A percentile compares a stretch with the other conserved stretches of the same genome.
Conservation (phyloP, 2,329 filamentous ascomycete genomes). For the Penicillium sp. region DNA sequence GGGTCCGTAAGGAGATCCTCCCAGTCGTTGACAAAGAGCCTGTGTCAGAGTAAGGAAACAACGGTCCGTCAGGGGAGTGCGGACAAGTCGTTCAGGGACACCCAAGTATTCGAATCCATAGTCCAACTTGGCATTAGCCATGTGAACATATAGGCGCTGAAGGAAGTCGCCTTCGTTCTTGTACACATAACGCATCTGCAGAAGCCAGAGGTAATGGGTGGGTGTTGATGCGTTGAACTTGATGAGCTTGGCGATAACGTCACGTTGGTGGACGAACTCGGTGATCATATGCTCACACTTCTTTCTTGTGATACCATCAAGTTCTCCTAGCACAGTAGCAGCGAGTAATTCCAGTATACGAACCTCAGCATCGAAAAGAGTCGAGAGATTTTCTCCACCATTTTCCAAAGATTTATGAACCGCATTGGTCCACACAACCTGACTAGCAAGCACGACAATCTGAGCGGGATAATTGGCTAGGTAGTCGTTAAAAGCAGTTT, state of each 20-base stretch:
- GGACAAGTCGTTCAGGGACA: constrained; percentile 90
- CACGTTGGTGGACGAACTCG: constrained; percentile 96
- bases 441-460: constrained; percentile 89
- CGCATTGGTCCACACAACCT: constrained; percentile 87
- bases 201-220: constrained; percentile 84
- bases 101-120: constrained; percentile 99
- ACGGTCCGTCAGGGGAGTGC: constrained; percentile 93
- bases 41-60: constrained; percentile 98
- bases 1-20: constrained; percentile 94
- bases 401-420: constrained; percentile 73
- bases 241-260: constrained; percentile 83
- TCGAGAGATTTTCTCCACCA: constrained; percentile 65
- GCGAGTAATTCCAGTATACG: constrained; percentile 82
- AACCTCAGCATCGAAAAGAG: constrained; percentile 76
- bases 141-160: constrained; percentile 81
- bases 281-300: constrained; percentile 99
- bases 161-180: constrained; percentile 73
- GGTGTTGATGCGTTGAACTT: constrained; percentile 68
- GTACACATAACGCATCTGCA: constrained; percentile 97
- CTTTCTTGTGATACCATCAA: constrained; percentile 82
- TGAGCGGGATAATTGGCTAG: constrained; percentile 84
- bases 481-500: constrained; percentile 69
- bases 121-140: constrained; percentile 92
- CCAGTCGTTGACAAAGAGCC: constrained; percentile 87
- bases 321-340: constrained; percentile 81